Percentiles rank a stretch among this genome's conserved stretches.
Evolutionary conservation across 2,329 filamentous ascomycete genomes (phyloP).

Genomic region (Botrytis pseudocinerea): DNA sequence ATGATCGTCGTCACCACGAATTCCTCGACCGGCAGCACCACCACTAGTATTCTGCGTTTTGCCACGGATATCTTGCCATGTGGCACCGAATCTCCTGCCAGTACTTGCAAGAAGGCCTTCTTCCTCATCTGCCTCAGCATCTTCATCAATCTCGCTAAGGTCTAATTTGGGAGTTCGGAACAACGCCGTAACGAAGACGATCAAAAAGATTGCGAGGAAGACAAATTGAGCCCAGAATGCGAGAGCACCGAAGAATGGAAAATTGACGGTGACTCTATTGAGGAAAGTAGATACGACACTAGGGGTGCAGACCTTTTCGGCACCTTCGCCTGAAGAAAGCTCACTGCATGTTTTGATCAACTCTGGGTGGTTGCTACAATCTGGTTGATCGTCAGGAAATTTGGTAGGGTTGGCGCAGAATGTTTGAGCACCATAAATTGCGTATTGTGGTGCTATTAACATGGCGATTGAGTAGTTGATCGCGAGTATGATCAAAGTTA

Average conservation of each 20-base stretch:
- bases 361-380: conserved; percentile 71
- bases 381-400: conserved; percentile 64
- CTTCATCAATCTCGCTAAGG: conserved; percentile 77
- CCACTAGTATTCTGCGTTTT: conserved; percentile 32
- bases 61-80: conserved; percentile 81
- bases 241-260: conserved; percentile 91
- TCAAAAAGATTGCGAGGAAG: conserved; percentile 79
- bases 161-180: conserved; percentile 79
- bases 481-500: conserved; percentile 85
- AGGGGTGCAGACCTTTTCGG: conserved; percentile 82
- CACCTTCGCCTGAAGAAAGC: conserved; percentile 66
- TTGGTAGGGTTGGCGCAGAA: conserved; percentile 76
- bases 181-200: conserved; percentile 76
- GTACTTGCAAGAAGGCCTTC: conserved; percentile 87
- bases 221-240: conserved; percentile 96
- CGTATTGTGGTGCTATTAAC: conserved; percentile 93
- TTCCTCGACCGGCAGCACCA: conserved; percentile 30
- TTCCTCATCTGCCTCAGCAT: conserved; percentile 89
- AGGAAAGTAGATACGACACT: conserved; percentile 90
- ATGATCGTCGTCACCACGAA: conserved; percentile 32
- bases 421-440: conserved; percentile 90
- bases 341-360: conserved; percentile 84
- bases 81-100: conserved; percentile 76
- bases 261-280: conserved; percentile 89
- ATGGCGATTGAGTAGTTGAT: conserved; percentile 92